Evolutionary conservation across 2,329 filamentous ascomycete species (phyloP).

Genomic region (Dryadomyces sulphureus): DNA sequence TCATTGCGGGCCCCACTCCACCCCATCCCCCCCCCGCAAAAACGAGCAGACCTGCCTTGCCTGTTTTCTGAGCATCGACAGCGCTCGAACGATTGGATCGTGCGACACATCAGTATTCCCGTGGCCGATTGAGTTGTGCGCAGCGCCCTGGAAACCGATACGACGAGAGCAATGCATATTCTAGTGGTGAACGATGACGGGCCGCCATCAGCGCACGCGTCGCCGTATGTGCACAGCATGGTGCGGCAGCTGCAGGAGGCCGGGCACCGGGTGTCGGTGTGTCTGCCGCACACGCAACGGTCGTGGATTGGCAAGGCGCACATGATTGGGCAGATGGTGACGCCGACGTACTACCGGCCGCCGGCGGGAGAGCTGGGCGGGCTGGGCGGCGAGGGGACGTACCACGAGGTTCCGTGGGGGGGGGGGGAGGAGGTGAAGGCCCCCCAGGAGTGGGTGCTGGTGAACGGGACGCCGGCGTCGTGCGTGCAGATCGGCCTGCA

Average conservation of each 20-base stretch:
- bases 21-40: no score
- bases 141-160: no score
- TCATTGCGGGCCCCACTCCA: no score
- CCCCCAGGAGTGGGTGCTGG: constrained; percentile 62
- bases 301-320: constrained; percentile 99
- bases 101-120: no score
- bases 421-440: constrained; percentile 18
- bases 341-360: constrained; percentile 68
- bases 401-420: constrained; percentile 39
- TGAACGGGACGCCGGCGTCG: constrained; percentile 68
- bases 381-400: constrained; percentile 31
- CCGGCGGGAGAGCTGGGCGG: constrained; percentile 12
- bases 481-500: constrained; percentile 73
- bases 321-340: constrained; percentile 78
- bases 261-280: constrained; percentile 80
- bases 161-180: constrained; percentile 36
- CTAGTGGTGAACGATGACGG: constrained; percentile 68
- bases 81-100: no score
- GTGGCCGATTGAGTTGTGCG: no score
- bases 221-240: constrained; percentile 66
- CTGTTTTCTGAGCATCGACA: no score
- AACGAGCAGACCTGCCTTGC: no score
- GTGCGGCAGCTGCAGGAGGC: constrained; percentile 54
- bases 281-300: constrained; percentile 78
- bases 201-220: constrained; percentile 62